phyloP scores from a whole-genome alignment of 2,329 filamentous ascomycete genomes.

The Trichophaea hybrida region DNA sequence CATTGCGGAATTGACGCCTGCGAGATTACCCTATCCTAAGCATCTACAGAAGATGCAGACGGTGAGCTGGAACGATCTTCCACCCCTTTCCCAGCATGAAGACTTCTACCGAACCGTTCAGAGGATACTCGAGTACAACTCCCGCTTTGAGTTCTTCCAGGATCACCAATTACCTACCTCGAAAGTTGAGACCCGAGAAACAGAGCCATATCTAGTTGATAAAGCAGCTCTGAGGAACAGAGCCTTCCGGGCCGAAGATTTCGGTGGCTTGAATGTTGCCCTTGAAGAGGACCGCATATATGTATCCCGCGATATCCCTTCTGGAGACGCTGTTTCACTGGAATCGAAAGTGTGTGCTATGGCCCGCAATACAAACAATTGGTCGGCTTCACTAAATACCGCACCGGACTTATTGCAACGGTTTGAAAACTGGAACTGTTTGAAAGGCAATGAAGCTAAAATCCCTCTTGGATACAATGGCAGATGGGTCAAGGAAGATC shows the following conservation, averaged over 20 bases:
- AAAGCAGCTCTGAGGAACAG: conserved; percentile 29
- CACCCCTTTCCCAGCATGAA: conserved; percentile 35
- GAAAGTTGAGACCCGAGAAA: neutral
- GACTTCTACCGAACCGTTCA: conserved; percentile 32
- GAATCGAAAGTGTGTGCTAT: neutral
- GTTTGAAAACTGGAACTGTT: neutral
- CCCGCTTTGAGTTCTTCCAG: conserved; percentile 29
- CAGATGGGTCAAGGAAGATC: conserved; percentile 1
- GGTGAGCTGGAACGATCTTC: conserved; percentile 33
- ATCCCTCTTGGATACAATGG: conserved; percentile 5
- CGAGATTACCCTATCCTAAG: conserved; percentile 35
- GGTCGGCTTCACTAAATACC: neutral
- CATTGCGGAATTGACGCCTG: conserved; percentile 35
- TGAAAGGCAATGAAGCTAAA: no score
- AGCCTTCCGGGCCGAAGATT: conserved; percentile 28
- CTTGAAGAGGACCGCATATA: conserved; percentile 29
- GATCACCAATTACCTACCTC: conserved; percentile 14
- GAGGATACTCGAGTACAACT: conserved; percentile 31
- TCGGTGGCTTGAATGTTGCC: conserved; percentile 31
- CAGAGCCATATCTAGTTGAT: conserved; percentile 18
- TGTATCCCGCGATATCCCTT: conserved; percentile 27
- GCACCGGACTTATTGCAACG: neutral
- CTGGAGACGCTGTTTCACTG: neutral
- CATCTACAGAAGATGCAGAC: conserved; percentile 36
- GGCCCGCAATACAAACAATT: neutral